Base-by-base conservation (phyloP, 257 asterid species). In the Solanum raphanifolium region DNA sequence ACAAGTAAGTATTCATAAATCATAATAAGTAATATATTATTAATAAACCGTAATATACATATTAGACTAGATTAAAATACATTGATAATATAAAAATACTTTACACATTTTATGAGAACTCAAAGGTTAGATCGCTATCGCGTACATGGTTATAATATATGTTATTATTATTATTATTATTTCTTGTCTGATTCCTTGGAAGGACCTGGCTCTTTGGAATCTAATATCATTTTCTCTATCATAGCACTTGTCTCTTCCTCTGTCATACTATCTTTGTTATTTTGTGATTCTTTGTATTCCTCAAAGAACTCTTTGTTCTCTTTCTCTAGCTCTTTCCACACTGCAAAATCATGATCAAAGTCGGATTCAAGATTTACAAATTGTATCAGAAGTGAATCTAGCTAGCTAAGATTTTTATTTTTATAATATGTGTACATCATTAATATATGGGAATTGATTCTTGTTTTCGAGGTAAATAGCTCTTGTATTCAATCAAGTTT, bases 241-340 rank as follows among this genome's bases (percentile, higher is more conserved):
- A 92, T 87, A 10, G 76, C 90, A 29, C 86, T 90, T 7, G 93
- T 89, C 73, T 90, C 92, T 3, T 87, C 88, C 84, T 90, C 93
- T 9, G 93, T 88, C 89, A 88, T 87, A 39, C 84, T 87, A 84
- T 91, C 92, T 86, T 81, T 87, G 87, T 76, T 87, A 85, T 62
- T 88, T 86, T 87, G 93, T 38, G 92, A 91, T 86, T 85, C 87
- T 31, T 88, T 34, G 52, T 92, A 92, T 20, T 87, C 86, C 60
- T 92, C 90, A 32, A 92, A 92, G 89, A 92, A 91, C 65, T 89
- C 93, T 84, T 91, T 87, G 87, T 92, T 92, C 78, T 88, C 94
- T 83, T 92, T 92, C 90, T 88, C 93, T 15, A 92, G 72, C 88
- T 92, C 94, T 21, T 81, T 91, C 94, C 94, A 92, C 60, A 92